Evolutionary conservation across 192 early-diverging fungal species (phyloP), one percentile per base, ranked within the genome.

Genomic region (Mortierella alpina): DNA sequence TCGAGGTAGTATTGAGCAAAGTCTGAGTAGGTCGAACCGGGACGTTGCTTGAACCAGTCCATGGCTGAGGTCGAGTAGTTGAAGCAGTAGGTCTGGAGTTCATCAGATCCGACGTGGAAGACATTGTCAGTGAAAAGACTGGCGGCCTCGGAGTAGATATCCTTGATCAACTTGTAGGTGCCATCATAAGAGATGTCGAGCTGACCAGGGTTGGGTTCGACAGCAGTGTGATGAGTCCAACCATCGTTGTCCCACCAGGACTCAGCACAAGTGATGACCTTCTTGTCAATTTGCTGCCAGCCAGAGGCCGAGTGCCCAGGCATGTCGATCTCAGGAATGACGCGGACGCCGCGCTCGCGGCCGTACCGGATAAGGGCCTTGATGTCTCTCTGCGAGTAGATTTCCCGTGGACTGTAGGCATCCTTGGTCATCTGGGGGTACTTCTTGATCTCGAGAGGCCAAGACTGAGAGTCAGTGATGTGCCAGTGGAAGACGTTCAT

Each of bases 261-360:
- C 50, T 89, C 87, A 58, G 75, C 59, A 63, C 90, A 94, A 66
- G 85, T 83, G 71, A 90, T 84, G 42, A 90, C 66, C 59, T 90
- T 84, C 14, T 92, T 89, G 62, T 88, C 82, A 59, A 84, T 75
- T 47, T 86, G 82, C 46, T 72, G 76, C 77, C 86, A 73, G 12
- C 84, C 78, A 8, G 91, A 83, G 9, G 85, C 75, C 55, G 88
- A 89, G 72, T 96, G 93, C 4, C 92, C 92, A 12, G 95, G 94
- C 85, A 95, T 91, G 70, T 96, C 94, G 47, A 96, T 89, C 75
- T 97, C 96, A 17, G 95, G 91, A 65, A 95, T 90, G 22, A 97
- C 85, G 58, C 96, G 90, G 41, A 97, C 90, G n/a, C 93, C 94
- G 31, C 92, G 89, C 48, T 83, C 86, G 12, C 82, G 76, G 31